These are phyloP conservation scores for Hypocreales sp. DNA, from an alignment of 2,329 filamentous ascomycete species.

Conservation along the genomic window DNA sequence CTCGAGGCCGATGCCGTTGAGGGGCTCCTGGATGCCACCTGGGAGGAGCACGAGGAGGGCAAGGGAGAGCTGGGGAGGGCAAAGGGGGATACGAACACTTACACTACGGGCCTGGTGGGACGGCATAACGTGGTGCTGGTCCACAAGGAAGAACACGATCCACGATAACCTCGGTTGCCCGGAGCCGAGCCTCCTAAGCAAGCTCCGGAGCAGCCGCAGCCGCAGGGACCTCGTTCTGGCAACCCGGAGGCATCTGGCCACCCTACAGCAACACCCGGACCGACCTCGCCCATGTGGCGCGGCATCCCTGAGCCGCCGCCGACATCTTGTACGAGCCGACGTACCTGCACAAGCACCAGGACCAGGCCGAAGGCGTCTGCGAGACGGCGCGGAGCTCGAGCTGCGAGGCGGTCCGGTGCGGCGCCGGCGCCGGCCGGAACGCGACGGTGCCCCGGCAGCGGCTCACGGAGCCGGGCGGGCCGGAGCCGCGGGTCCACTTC, in stretches of 20 bases:
- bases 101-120: slow-evolving; percentile 10
- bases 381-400: too few relatives aligned
- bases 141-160: slow-evolving; percentile 1
- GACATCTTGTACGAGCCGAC: not conserved
- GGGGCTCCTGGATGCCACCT: not conserved
- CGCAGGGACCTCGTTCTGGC: too few relatives aligned
- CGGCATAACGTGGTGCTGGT: slow-evolving; percentile 12
- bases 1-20: not conserved
- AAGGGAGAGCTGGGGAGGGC: not conserved
- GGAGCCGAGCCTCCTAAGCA: not conserved
- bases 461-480: slow-evolving; percentile 1
- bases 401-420: too few relatives aligned
- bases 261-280: not conserved
- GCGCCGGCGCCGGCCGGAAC: not conserved
- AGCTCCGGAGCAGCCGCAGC: not conserved
- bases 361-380: too few relatives aligned
- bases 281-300: too few relatives aligned
- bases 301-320: too few relatives aligned
- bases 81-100: not conserved
- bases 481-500: slow-evolving; percentile 13
- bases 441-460: not conserved
- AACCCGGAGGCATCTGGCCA: too few relatives aligned
- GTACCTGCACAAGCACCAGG: too few relatives aligned
- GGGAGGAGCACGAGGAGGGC: not conserved
- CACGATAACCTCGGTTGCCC: not conserved